Conservation (phyloP, 345 rosid species). For the Bretschneidera sinensis region DNA sequence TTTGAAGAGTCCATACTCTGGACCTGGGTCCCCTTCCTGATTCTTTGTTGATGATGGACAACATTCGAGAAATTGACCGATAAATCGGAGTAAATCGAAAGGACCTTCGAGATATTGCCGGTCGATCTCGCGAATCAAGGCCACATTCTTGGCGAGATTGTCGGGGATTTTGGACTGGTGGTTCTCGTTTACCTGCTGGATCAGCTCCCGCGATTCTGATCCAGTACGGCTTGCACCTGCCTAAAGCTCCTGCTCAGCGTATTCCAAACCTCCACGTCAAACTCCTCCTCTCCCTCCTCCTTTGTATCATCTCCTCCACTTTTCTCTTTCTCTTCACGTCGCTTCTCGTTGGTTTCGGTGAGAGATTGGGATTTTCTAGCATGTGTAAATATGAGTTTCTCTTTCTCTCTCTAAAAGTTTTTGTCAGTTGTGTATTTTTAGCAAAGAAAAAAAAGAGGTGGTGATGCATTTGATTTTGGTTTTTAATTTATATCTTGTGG, state of each 20-base stretch:
- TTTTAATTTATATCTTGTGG: too few relatives aligned
- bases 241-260: slow-evolving; percentile 35
- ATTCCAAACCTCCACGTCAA: slow-evolving; percentile 45
- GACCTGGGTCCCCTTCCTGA: slow-evolving; percentile 1
- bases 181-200: slow-evolving; percentile 67
- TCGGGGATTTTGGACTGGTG: slow-evolving; percentile 49
- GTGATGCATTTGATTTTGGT: too few relatives aligned
- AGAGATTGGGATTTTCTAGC: slow-evolving; percentile 7
- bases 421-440: too few relatives aligned
- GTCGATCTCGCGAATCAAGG: slow-evolving; percentile 58
- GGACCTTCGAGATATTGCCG: slow-evolving; percentile 55
- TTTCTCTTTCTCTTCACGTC: slow-evolving; percentile 14
- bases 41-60: slow-evolving; percentile 19
- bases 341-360: slow-evolving; percentile 17
- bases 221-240: slow-evolving; percentile 53
- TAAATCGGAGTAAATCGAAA: slow-evolving; percentile 52
- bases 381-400: too few relatives aligned
- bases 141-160: slow-evolving; percentile 60
- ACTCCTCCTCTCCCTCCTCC: slow-evolving; percentile 15
- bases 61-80: slow-evolving; percentile 34
- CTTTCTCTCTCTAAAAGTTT: background rate
- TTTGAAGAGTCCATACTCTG: background rate
- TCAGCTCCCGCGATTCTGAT: slow-evolving; percentile 57
- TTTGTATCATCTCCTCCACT: slow-evolving; percentile 9
- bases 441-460: too few relatives aligned